Conservation (phyloP, 306 rosid species). For the Inga leiocalycina region DNA sequence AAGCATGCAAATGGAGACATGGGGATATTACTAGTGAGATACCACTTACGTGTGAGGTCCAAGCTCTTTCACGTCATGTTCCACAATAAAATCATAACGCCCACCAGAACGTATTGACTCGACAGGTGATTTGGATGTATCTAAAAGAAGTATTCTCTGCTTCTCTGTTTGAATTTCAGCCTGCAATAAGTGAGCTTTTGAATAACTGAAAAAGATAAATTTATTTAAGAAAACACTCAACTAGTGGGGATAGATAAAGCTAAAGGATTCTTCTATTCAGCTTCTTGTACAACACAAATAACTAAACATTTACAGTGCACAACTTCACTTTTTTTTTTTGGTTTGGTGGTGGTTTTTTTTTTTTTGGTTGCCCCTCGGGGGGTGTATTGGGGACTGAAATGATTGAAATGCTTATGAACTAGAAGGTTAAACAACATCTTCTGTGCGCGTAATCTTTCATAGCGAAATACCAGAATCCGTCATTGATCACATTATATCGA, state of each 20-base stretch:
- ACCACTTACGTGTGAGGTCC: conserved; percentile 91
- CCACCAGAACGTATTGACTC: conserved; percentile 93
- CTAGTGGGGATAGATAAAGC: not conserved
- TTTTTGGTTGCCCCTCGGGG: not conserved
- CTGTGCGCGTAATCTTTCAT: not conserved
- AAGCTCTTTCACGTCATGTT: conserved; percentile 95
- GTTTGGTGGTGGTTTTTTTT: too few relatives aligned
- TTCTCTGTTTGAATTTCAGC: conserved; percentile 98
- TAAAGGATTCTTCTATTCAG: not conserved
- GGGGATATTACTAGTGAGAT: conserved; percentile 3
- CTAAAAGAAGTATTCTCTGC: conserved; percentile 89
- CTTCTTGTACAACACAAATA: conserved; percentile 11
- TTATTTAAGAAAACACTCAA: not conserved
- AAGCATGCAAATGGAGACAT: not conserved
- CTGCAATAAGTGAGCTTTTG: conserved; percentile 40
- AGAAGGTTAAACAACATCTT: not conserved
- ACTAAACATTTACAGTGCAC: not conserved
- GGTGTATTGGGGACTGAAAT: not conserved
- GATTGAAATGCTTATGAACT: not conserved
- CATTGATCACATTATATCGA: not conserved
- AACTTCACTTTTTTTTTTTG: too few relatives aligned
- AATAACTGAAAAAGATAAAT: not conserved
- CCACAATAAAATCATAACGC: conserved; percentile 95
- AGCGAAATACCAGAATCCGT: not conserved
- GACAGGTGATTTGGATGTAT: conserved; percentile 88